Conservation (phyloP, 257 asterid genomes). For the Verbascum thapsus region DNA sequence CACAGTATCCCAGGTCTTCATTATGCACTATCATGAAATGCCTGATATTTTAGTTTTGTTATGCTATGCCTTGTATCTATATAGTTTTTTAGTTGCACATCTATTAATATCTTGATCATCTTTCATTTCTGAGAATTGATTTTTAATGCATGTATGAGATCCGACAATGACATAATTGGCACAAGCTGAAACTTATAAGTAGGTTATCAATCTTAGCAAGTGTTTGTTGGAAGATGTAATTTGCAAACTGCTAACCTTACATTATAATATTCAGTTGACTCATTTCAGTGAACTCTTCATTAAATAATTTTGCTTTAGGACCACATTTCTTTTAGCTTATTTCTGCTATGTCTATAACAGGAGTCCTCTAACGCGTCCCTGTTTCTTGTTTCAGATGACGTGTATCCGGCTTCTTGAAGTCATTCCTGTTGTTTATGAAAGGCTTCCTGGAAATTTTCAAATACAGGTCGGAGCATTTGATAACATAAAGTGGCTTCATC, state of each 20-base stretch:
- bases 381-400: slow-evolving; percentile 71
- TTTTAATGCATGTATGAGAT: slow-evolving; percentile 21
- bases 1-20: slow-evolving; percentile 74
- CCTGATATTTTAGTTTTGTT: slow-evolving; percentile 16
- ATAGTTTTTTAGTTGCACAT: slow-evolving; percentile 22
- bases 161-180: slow-evolving; percentile 23
- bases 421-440: slow-evolving; percentile 66
- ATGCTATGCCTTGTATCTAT: slow-evolving; percentile 8
- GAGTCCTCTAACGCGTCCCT: slow-evolving; percentile 17
- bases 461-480: slow-evolving; percentile 36
- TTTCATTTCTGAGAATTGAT: slow-evolving; percentile 4
- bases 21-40: slow-evolving; percentile 20
- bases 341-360: slow-evolving; percentile 24
- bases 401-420: slow-evolving; percentile 87
- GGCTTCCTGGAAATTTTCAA: slow-evolving; percentile 49
- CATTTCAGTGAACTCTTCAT: slow-evolving; percentile 26
- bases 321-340: slow-evolving; percentile 23
- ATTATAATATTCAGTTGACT: slow-evolving; percentile 18
- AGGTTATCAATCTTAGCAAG: slow-evolving; percentile 16
- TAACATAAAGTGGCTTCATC: slow-evolving; percentile 65
- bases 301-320: slow-evolving; percentile 16
- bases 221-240: slow-evolving; percentile 25
- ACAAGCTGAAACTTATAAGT: slow-evolving; percentile 17
- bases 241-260: slow-evolving; percentile 14
- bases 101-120: slow-evolving; percentile 20